Evolutionary conservation across 768 basidiomycete species (phyloP).

Genomic region (Mycena amicta): DNA sequence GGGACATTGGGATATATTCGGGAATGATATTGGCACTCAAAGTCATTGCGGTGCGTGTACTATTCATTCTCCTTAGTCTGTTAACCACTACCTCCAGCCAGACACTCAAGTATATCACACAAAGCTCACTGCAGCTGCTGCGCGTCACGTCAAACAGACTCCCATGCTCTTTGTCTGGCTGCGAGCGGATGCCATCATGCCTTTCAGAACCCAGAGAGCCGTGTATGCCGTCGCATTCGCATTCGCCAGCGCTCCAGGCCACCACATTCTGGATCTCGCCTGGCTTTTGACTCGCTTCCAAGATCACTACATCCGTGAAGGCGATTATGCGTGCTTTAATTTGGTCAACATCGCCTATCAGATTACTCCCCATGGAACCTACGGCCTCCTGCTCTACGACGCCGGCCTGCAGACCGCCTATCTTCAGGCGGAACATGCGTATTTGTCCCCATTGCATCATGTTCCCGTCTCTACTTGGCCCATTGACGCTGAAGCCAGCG

Average conservation of each 20-base stretch:
- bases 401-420: background rate
- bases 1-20: too few relatives aligned
- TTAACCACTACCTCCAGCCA: too few relatives aligned
- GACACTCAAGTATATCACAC: too few relatives aligned
- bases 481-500: too few relatives aligned
- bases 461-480: background rate
- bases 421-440: background rate
- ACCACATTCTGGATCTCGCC: slow-evolving; percentile 2
- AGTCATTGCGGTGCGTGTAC: too few relatives aligned
- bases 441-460: background rate
- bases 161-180: slow-evolving; percentile 4
- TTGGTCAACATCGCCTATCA: slow-evolving; percentile 1
- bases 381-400: slow-evolving; percentile 7
- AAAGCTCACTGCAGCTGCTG: too few relatives aligned
- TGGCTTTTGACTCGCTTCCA: slow-evolving; percentile 5
- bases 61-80: too few relatives aligned
- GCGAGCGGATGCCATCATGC: background rate
- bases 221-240: too few relatives aligned
- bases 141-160: slow-evolving; percentile 3
- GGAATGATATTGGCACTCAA: too few relatives aligned
- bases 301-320: slow-evolving; percentile 9
- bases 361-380: background rate
- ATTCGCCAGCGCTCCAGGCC: background rate
- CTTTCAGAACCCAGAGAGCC: background rate
- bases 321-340: slow-evolving; percentile 5